phyloP scores from a whole-genome alignment of 345 rosid genomes.

The Kernera saxatilis region DNA sequence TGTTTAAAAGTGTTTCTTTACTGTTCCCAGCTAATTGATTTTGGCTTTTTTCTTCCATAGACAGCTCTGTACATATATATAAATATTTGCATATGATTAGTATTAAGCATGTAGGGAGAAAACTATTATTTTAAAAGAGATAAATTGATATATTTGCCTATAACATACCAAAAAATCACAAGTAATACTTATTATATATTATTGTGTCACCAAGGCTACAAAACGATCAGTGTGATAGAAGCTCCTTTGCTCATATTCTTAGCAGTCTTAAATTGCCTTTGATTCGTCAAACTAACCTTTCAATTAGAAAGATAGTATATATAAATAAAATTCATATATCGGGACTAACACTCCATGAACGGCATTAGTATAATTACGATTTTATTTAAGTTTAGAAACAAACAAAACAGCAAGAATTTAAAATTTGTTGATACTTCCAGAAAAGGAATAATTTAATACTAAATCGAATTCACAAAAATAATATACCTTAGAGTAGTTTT shows the following conservation, averaged over 20 bases:
- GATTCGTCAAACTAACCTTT: constrained; percentile 1
- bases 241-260: neutral
- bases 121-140: neutral
- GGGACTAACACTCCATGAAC: constrained; percentile 15
- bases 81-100: neutral
- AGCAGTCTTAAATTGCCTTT: neutral
- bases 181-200: neutral
- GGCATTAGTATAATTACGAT: neutral
- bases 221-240: neutral
- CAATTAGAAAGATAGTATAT: neutral
- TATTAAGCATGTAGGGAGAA: neutral
- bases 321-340: neutral
- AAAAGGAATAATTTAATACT: neutral
- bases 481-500: constrained; percentile 27
- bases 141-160: neutral
- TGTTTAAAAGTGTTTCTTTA: constrained; percentile 26
- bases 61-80: constrained; percentile 2
- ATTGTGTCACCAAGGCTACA: neutral
- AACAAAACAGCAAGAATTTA: constrained; percentile 14
- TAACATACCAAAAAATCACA: neutral
- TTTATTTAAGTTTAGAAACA: constrained; percentile 8
- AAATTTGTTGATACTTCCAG: constrained; percentile 11
- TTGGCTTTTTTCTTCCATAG: constrained; percentile 22
- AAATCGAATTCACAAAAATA: constrained; percentile 19
- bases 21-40: constrained; percentile 28